Base-by-base conservation (phyloP, 2,329 filamentous ascomycete species). In the Nemania diffusa region DNA sequence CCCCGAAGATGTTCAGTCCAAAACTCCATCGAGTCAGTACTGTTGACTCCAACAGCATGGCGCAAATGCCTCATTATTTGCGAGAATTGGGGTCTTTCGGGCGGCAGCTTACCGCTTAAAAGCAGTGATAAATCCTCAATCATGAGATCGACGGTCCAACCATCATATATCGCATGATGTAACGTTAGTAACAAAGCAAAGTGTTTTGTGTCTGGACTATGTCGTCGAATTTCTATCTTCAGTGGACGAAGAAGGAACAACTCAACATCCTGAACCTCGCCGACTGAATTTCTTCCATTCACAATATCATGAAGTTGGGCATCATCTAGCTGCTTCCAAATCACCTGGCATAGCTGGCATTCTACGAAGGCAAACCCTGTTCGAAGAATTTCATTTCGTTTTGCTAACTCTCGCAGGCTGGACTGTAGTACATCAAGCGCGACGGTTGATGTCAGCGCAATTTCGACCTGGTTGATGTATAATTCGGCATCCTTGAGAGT, bases 101-200 rank as follows among this genome's bases (percentile, higher is more conserved):
- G 42, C 1, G 80, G 69, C 4, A 57, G 15, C 1, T 68, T 60
- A 8, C 76, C 75, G 29, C 58, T 57, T 0, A 91, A 73, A 1
- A 91, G 71, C 0, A 73, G 74, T 3, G 85, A 82, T 4, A 97
- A 80, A 76, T 97, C 93, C 27, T 85, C 81, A 15, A 92, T 73
- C 0, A 97, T 79, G 32, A 95, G 82, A 58, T 97, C 91, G 75
- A 94, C 85, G 0, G 93, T 94, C 94, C 94, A 97, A n/a, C 94
- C 94, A 78, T 97, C 94, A 75, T 97, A 97, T 0, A 97, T 77
- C 0, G 92, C 89, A 78, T 97, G 94, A 75, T 97, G 94, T 0
- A 97, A 82, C 13, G 72, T 90, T 84, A 51, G 92, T 60, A 11
- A 87, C 78, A 66, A 76, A 77, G 3, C 81, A 72, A 34, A 75